Evolutionary conservation across 306 rosid genomes (phyloP), one percentile per base, ranked within the genome.

Genomic region (Cicer bijugum): DNA sequence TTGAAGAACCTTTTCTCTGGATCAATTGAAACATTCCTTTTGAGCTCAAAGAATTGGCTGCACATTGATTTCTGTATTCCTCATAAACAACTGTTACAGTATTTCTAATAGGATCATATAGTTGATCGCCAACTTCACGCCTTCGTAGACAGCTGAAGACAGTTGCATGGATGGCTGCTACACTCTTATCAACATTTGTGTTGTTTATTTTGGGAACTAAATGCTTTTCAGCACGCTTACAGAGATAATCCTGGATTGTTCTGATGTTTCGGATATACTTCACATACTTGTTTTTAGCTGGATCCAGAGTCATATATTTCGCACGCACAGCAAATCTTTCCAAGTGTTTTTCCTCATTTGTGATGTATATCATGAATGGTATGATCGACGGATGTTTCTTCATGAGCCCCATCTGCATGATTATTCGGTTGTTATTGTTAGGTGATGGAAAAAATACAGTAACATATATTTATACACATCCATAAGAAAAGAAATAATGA

Each of bases 271-370:
- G 85, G 28, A 94, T 94, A 75, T 94, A 94, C 90, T 94, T 94
- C 48, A 94, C 98, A 72, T 94, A 94, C 67, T 88, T 94, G 85
- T 94, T 91, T 85, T 89, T 94, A 63, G 92, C 96, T 60, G 98
- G 98, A 74, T 94, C 98, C 67, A 94, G 82, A 12, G 98, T 89
- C 98, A 94, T 94, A 79, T 94, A 94, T 80, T 94, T 94, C 0
- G 98, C 98, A 67, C 98, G 98, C 10, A 94, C 98, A 10, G 98
- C 98, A 84, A 94, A 94, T 81, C 97, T 83, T 82, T 94, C 98
- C 91, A 88, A 8, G 81, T 94, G 98, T 76, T 94, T 94, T 45
- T 91, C 98, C 91, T 94, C 98, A 48, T 91, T 91, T 71, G 96
- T 77, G 67, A 94, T 94, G 84, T 87, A 87, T 75, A 94, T 80